A percentile compares a stretch with the other conserved stretches of the same genome.
phyloP scores from a whole-genome alignment of 1,284 basidiomycete species.

The Ustilago loliicola region DNA sequence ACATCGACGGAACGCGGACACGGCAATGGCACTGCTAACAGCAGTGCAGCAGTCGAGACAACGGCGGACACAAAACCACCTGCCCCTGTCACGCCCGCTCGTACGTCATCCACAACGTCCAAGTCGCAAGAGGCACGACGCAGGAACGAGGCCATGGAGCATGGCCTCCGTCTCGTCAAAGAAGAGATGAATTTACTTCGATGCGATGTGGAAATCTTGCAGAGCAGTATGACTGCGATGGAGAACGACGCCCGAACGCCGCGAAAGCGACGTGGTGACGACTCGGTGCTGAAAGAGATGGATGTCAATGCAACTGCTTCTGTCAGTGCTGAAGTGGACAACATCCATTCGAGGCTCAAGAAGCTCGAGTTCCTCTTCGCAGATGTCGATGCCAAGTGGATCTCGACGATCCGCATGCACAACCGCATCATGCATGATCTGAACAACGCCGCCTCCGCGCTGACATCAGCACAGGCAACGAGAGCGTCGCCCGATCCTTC shows the following conservation, averaged over 20 bases:
- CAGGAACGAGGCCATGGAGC: slow-evolving; percentile 41
- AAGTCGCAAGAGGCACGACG: slow-evolving; percentile 40
- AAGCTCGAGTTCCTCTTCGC: slow-evolving; percentile 27
- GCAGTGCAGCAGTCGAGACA: background rate
- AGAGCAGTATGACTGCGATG: slow-evolving; percentile 20
- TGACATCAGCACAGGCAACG: slow-evolving; percentile 4
- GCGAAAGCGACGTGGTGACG: slow-evolving; percentile 26
- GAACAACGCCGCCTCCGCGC: slow-evolving; percentile 9
- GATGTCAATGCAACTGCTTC: slow-evolving; percentile 29
- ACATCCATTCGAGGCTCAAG: slow-evolving; percentile 23
- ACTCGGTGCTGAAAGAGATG: slow-evolving; percentile 14
- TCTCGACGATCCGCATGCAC: slow-evolving; percentile 44
- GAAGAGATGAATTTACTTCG: slow-evolving; percentile 42
- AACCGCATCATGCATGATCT: slow-evolving; percentile 44
- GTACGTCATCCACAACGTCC: slow-evolving; percentile 38
- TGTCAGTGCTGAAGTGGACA: slow-evolving; percentile 21
- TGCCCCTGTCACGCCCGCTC: slow-evolving; percentile 26
- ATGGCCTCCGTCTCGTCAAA: slow-evolving; percentile 34
- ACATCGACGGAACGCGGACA: slow-evolving; percentile 40
- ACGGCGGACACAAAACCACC: background rate
- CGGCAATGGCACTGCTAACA: slow-evolving; percentile 1
- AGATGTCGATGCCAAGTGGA: slow-evolving; percentile 38
- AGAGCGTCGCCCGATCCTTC: background rate
- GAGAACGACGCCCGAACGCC: slow-evolving; percentile 29
- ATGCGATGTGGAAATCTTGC: slow-evolving; percentile 36